Percentiles rank a stretch among this genome's conserved stretches.
Evolutionary conservation across 371 early-diverging fungal species (phyloP).

Genomic region (Capillidium rhysosporum): DNA sequence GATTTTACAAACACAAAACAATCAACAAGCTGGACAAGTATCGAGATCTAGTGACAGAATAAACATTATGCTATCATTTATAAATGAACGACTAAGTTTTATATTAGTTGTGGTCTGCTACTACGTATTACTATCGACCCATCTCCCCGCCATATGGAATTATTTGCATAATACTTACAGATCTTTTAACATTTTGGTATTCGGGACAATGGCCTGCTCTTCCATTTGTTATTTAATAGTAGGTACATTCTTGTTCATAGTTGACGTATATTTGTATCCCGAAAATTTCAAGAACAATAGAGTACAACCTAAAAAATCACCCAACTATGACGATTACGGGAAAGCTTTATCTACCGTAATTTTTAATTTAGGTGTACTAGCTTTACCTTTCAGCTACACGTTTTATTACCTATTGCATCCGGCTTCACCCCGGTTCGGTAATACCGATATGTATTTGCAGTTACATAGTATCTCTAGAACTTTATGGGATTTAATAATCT

Average conservation of each 20-base stretch:
- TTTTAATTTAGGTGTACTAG: constrained; percentile 15
- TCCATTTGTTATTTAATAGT: neutral
- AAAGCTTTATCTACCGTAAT: constrained; percentile 13
- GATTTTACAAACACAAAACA: too few species aligned
- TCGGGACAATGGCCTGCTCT: neutral
- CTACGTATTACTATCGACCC: too few species aligned
- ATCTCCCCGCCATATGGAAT: too few species aligned
- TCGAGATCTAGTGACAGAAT: too few species aligned
- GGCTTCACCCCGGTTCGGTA: constrained; percentile 13
- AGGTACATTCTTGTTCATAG: constrained; percentile 8
- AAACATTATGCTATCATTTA: too few species aligned
- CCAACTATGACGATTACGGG: constrained; percentile 11
- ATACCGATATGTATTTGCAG: constrained; percentile 10
- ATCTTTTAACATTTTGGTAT: neutral
- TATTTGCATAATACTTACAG: too few species aligned
- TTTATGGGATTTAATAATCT: constrained; percentile 20
- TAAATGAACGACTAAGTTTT: too few species aligned
- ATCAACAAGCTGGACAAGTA: too few species aligned
- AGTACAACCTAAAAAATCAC: constrained; percentile 17
- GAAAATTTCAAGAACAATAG: constrained; percentile 13
- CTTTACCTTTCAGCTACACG: constrained; percentile 11
- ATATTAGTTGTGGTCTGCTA: too few species aligned
- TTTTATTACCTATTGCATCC: constrained; percentile 12
- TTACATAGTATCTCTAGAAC: neutral
- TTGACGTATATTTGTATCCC: constrained; percentile 16